Percentiles rank a stretch among this genome's conserved stretches.
Conservation (phyloP, 2,329 filamentous ascomycete species). For the Neophaeococcomyces mojaviensis region DNA sequence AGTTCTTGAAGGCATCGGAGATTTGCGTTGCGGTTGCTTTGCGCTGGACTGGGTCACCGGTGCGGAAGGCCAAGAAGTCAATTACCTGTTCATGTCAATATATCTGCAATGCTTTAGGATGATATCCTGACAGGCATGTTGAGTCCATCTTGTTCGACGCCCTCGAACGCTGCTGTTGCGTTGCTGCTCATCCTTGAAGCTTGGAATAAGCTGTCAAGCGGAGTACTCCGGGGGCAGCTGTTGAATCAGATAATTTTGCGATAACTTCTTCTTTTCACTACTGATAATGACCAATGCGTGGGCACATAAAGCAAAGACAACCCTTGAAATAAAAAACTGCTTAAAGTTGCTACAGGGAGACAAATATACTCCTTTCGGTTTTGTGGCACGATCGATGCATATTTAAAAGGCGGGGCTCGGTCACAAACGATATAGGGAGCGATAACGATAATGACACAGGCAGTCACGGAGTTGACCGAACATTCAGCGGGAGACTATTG, state of each 20-base stretch:
- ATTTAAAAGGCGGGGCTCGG: background rate
- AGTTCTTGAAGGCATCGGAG: conserved; percentile 70
- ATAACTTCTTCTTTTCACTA: no score
- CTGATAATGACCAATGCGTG: no score
- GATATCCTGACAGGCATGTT: conserved; percentile 32
- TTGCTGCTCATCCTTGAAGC: conserved; percentile 19
- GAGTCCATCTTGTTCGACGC: conserved; percentile 37
- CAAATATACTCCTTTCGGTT: no score
- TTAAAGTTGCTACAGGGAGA: no score
- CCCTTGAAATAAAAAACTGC: no score
- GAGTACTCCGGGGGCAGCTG: no score
- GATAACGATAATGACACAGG: background rate
- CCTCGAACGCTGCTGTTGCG: conserved; percentile 14
- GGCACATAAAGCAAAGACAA: no score
- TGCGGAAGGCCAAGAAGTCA: conserved; percentile 67
- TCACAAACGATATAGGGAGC: conserved; percentile 1
- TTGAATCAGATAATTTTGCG: no score
- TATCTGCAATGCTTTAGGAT: background rate
- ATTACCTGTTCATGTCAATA: conserved; percentile 52
- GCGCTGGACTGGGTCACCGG: conserved; percentile 54
- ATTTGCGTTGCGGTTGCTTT: conserved; percentile 62
- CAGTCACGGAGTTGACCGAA: background rate
- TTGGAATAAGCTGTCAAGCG: no score
- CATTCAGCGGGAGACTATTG: background rate
- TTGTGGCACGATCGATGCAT: background rate